Percentiles rank a stretch among this genome's conserved stretches.
Evolutionary conservation across 169 alveolate species (phyloP).

Genomic region (Plasmodium reichenowi): DNA sequence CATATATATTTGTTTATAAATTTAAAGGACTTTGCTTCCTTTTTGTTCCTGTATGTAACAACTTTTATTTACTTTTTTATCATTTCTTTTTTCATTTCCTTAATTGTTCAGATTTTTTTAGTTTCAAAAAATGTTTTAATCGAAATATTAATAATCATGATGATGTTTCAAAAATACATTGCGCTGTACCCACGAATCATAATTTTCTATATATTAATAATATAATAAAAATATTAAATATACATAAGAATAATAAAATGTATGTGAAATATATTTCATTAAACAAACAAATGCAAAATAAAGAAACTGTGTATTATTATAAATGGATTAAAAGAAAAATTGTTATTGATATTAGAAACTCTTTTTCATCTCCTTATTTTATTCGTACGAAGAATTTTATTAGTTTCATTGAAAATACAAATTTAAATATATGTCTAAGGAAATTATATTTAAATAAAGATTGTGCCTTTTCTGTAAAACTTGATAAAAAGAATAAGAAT

Average conservation of each 20-base stretch:
- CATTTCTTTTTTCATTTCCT: conserved; percentile 58
- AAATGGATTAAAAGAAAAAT: conserved; percentile 68
- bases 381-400: conserved; percentile 65
- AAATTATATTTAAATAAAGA: conserved; percentile 61
- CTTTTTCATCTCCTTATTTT: conserved; percentile 71
- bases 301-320: conserved; percentile 18
- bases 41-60: conserved; percentile 60
- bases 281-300: conserved; percentile 17
- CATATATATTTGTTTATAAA: conserved; percentile 54
- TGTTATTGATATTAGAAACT: conserved; percentile 54
- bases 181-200: conserved; percentile 17
- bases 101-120: conserved; percentile 68
- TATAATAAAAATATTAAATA: conserved; percentile 44
- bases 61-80: conserved; percentile 61
- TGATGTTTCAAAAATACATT: conserved; percentile 32
- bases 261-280: conserved; percentile 41
- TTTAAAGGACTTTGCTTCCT: conserved; percentile 39
- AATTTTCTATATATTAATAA: conserved; percentile 60
- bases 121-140: conserved; percentile 54
- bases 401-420: conserved; percentile 61
- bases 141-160: conserved; percentile 37
- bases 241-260: conserved; percentile 32
- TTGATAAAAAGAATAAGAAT: conserved; percentile 45
- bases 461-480: conserved; percentile 37
- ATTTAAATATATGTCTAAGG: conserved; percentile 49